Base-by-base conservation (phyloP, 495 filamentous ascomycete genomes). In the Monascus purpureus region DNA sequence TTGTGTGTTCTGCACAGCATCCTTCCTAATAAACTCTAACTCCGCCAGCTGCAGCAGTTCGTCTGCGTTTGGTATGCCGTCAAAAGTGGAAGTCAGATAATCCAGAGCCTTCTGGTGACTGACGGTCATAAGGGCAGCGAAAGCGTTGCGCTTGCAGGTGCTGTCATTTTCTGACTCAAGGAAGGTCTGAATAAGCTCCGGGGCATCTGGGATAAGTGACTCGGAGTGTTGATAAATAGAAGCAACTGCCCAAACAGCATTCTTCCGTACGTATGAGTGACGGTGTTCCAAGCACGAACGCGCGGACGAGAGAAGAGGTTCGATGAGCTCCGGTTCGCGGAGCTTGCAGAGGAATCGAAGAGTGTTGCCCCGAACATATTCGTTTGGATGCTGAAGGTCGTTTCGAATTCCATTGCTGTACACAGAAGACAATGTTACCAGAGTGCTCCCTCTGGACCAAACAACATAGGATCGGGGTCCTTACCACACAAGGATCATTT, bases 401-500 rank as follows among this genome's bases (percentile, higher is more conserved):
- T 95, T 93, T 47, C 87, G 76, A 46, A 99, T 99, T 40, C 88
- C 90, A 55, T 97, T 96, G 57, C 88, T 96, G 46, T 25, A 29
- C 12, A 17, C 20, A 25, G 24, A 36, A 29, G 7, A n/a, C 24
- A 37, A 17, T 33, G 48, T 61, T 36, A 58, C 8, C 17, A 12
- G 35, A 38, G 25, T 13, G 13, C 22, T 17, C 20, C 6, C 13
- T 18, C n/a, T 20, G 13, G 28, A 8, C 13, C 12, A 8, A 11
- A 31, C 2, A 19, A 17, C 26, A 18, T 15, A 17, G 22, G 33
- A 29, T 16, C 4, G 25, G 28, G 11, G 29, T 37, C 50, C 77
- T 57, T 71, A 96, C 90, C 92, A 96, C 43, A 99, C 92, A 48
- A 99, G 67, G 55, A 99, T 96, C 81, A 93, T 93, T 69, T 99